Base-by-base conservation (phyloP, 139 green algal species). In the Diplosphaera chodatii region DNA sequence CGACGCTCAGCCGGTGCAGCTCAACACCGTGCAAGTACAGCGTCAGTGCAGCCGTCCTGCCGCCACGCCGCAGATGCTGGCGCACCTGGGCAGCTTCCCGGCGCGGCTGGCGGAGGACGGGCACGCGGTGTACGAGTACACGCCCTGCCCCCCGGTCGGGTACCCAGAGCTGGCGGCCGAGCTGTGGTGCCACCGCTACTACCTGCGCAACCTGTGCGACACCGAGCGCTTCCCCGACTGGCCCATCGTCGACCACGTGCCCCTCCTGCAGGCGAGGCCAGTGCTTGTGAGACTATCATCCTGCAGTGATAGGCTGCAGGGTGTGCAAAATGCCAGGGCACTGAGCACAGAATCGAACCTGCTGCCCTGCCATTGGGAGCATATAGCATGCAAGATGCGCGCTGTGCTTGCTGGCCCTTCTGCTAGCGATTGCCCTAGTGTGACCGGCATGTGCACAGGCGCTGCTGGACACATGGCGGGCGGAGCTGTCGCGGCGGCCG, bases 111-210 rank as follows among this genome's bases (percentile, higher is more conserved):
- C 63, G 1, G 82, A 98, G 83, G 74, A 85, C 72, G 79, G 67
- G 29, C 69, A 82, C 28, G 66, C 82, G 1, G 59, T 86, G 59
- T 98, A 93, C 64, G 92, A 98, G 13, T 97, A 97, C 85, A 87
- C 89, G 20, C 93, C 91, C 76, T 96, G 76, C 89, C 93, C 63
- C 0, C 93, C 93, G 0, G 69, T 97, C 64, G 69, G 72, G 1
- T 98, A 97, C 78, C 85, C 90, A 0, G 92, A 97, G 78, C 84
- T 98, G 56, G 72, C 81, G 64, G 76, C 85, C 13, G 91, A 96
- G 80, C 78, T 97, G 41, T 97, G 86, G 82, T 96, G 91, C 80
- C 90, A 96, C 84, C 77, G 92, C 32, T 98, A 98, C 85, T 98
- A 98, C 80, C 86, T 98, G 63, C 80, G 85, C 63, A 93, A 96